Base-by-base conservation (phyloP, 805 yeast genomes). In the Candida pini region DNA sequence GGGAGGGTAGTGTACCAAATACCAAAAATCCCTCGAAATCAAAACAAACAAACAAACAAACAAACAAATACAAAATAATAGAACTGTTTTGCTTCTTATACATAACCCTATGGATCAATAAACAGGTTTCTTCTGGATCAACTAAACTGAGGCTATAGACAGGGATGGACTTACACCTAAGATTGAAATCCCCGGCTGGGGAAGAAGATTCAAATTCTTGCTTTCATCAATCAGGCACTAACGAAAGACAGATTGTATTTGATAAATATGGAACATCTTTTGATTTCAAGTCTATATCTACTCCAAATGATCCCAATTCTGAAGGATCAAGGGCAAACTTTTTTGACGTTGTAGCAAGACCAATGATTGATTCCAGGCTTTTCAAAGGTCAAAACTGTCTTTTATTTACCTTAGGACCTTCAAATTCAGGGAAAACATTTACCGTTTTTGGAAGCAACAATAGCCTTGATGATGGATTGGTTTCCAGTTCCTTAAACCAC, bases 321-420 rank as follows among this genome's bases (percentile, higher is more conserved):
- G 71, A 68, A 29, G 26, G 41, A 16, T 12, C 9, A 16, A 17
- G 26, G 21, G 36, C 45, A 17, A 61, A 65, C 12, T 45, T 69
- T 3, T 71, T 63, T 51, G 51, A 55, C 9, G 41, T 42, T 2
- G 54, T 60, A 9, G 58, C 63, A 7, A 37, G 42, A 21, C 62
- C 64, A 4, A 46, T 64, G 30, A 56, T 68, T 18, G 55, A 59
- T 22, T 39, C 48, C 3, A 36, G 48, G 10, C 36, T 56, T 4
- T 36, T 56, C 3, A 62, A 59, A 18, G 46, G 46, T 7, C 54
- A 57, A 14, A 77, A 73, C 43, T 60, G 67, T 15, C 52, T 67
- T 7, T 44, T 71, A 20, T 68, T 73, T 43, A 62, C 76, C 0
- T 45, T 74, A 44, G 80, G 80, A 1, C 73, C 79, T 22, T 67